Conservation (phyloP, 179 eudicot species). For the Silene vulgaris region DNA sequence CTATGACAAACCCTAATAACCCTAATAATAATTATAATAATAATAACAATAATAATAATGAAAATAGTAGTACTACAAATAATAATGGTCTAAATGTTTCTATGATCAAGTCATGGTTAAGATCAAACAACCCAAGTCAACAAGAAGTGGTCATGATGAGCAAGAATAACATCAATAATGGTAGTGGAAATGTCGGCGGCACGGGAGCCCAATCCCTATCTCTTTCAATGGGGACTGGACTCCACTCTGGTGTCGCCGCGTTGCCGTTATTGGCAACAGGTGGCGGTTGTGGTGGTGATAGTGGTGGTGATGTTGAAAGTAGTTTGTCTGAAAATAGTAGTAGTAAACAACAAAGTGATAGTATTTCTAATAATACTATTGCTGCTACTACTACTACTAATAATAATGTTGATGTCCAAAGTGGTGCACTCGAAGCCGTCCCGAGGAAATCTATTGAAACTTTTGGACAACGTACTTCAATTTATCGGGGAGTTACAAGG, state of each 20-base stretch:
- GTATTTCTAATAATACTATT: slow-evolving; percentile 16
- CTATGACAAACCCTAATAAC: not conserved
- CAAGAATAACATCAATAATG: slow-evolving; percentile 22
- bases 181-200: not conserved
- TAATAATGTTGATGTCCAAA: slow-evolving; percentile 33
- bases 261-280: slow-evolving; percentile 33
- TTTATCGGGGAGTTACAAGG: slow-evolving; percentile 94
- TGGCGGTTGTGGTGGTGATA: slow-evolving; percentile 37
- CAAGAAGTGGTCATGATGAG: slow-evolving; percentile 20
- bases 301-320: slow-evolving; percentile 35
- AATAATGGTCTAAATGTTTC: slow-evolving; percentile 41
- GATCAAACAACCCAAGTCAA: slow-evolving; percentile 50
- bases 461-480: slow-evolving; percentile 92
- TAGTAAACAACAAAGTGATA: slow-evolving; percentile 33
- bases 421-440: slow-evolving; percentile 50
- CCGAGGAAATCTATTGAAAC: slow-evolving; percentile 72
- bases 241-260: slow-evolving; percentile 29
- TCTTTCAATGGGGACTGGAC: slow-evolving; percentile 64
- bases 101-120: slow-evolving; percentile 71
- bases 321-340: slow-evolving; percentile 31
- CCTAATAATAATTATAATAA: slow-evolving; percentile 5
- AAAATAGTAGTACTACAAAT: not conserved
- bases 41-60: not conserved
- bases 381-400: not conserved
- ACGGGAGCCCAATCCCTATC: slow-evolving; percentile 42